Evolutionary conservation across 164 flowering plant species (phyloP).

Genomic region (Stephania japonica): DNA sequence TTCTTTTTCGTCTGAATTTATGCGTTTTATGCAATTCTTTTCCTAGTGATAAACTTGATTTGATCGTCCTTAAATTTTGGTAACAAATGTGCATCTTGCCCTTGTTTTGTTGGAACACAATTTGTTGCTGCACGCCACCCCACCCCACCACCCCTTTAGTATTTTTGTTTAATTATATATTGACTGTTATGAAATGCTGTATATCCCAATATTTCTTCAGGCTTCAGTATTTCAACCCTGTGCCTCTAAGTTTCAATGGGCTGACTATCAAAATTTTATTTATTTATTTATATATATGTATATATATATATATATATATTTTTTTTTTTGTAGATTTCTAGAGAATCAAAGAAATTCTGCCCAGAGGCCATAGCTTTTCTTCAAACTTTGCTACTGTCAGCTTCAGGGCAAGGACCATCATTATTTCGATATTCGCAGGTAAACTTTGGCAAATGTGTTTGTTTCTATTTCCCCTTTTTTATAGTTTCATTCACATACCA

Average conservation of each 20-base stretch:
- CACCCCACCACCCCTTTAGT: background rate
- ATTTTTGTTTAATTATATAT: background rate
- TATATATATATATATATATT: too few species aligned
- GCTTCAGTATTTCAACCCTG: background rate
- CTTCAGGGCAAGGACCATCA: slow-evolving; percentile 28
- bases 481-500: background rate
- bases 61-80: background rate
- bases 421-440: slow-evolving; percentile 46
- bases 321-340: slow-evolving; percentile 45
- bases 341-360: slow-evolving; percentile 75
- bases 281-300: background rate
- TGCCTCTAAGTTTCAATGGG: background rate
- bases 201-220: background rate
- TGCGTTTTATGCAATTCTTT: background rate
- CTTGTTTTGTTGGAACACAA: background rate
- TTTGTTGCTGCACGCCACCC: background rate
- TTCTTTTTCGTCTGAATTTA: background rate
- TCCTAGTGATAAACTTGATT: background rate
- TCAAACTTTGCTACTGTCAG: slow-evolving; percentile 51
- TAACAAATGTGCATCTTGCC: background rate
- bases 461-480: background rate
- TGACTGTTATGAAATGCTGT: background rate
- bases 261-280: background rate
- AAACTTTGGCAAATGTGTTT: background rate
- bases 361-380: slow-evolving; percentile 80